Conservation (phyloP, 148 eudicot species). For the Rhododendron vialii region DNA sequence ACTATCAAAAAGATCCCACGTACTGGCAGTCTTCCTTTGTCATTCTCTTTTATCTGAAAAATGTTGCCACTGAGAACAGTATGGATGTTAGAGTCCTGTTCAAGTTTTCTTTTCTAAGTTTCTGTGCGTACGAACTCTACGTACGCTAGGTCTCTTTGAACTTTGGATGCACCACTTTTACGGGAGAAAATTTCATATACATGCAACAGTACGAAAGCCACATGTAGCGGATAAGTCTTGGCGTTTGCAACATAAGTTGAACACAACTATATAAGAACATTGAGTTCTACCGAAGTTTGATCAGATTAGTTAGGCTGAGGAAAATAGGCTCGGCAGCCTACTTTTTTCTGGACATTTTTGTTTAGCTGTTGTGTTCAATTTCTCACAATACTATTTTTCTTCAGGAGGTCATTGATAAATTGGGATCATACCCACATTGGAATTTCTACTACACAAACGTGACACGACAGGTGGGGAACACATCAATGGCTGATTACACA, state of each 20-base stretch:
- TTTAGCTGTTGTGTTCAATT: not conserved
- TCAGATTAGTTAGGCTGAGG: not conserved
- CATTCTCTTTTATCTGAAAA: too few relatives aligned
- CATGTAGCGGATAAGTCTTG: not conserved
- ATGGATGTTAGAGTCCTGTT: not conserved
- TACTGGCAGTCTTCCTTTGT: not conserved
- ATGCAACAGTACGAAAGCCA: not conserved
- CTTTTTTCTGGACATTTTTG: not conserved
- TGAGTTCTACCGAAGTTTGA: not conserved
- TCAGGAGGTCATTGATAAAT: slow-evolving; percentile 65
- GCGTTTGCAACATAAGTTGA: too few relatives aligned
- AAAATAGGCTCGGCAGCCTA: not conserved
- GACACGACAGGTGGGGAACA: slow-evolving; percentile 70
- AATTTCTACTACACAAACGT: slow-evolving; percentile 72
- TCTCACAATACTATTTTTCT: not conserved
- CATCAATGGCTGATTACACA: slow-evolving; percentile 81
- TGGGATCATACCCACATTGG: slow-evolving; percentile 58
- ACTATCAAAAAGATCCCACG: not conserved
- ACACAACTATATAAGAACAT: too few relatives aligned
- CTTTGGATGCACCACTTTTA: not conserved
- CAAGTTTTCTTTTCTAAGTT: not conserved
- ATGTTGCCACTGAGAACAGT: not conserved
- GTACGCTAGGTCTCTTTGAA: not conserved
- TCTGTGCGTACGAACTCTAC: not conserved
- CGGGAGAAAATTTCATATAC: not conserved